Evolutionary conservation across 495 filamentous ascomycete genomes (phyloP), one percentile per base, ranked within the genome.

Genomic region (Aspergillus campestris): DNA sequence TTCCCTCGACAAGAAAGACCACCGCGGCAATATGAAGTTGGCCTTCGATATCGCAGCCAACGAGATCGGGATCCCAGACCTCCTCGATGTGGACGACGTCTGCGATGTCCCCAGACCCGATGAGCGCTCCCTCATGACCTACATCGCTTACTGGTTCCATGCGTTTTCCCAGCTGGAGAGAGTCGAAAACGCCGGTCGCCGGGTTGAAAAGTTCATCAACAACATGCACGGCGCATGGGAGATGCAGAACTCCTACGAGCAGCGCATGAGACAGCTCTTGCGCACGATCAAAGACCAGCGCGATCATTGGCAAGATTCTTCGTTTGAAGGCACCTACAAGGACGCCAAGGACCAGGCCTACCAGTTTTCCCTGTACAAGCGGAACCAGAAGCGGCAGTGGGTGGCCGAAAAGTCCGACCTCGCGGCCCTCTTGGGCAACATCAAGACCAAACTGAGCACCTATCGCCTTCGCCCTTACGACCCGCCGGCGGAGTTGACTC

Each of bases 211-310:
- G 70, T 98, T 98, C 54, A 86, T 97, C 37, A 87, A 86, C 58
- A 95, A 92, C 58, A 97, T 97, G 92, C 89, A 95, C 52, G 92
- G 91, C n/a, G 89, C 92, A 3, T 97, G 94, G 92, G 89, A 94
- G 58, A 98, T 98, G 92, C 89, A 98, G 65, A 92, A 86, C 59
- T 84, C 83, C 10, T 98, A 87, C 58, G 92, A 98, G 77, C 75
- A 80, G 55, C 77, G 91, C 36, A 92, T 96, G 87, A 74, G 75
- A 29, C 84, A 81, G 44, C 66, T 98, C 7, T 69, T 97, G 40
- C 71, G 78, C 48, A 73, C 82, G 49, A 90, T 97, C 51, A 72
- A 70, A 7, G 74, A 74, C 37, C 87, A 94, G 62, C 71, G 80
- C 38, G 68, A 83, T 38, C 62, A 70, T 45, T 97, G 94, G 91